Conservation (phyloP, 768 basidiomycete species). For the Amanita jacksonii region DNA sequence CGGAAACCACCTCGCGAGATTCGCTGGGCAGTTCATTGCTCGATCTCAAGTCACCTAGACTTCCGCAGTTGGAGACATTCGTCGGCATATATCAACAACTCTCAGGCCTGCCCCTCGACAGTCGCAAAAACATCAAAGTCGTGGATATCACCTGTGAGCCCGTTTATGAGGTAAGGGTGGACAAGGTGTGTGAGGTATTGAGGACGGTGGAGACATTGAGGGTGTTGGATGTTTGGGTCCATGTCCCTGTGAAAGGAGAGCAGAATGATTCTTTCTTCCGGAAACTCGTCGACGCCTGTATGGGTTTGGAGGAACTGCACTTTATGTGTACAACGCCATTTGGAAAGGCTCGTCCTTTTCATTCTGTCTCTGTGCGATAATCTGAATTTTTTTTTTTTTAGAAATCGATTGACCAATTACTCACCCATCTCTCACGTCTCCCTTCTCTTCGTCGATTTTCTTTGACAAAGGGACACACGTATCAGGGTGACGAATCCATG, state of each 20-base stretch:
- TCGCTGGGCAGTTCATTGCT: too few species aligned
- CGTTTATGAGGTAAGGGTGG: constrained; percentile 27
- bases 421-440: constrained; percentile 27
- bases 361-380: too few species aligned
- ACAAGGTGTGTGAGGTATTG: constrained; percentile 25
- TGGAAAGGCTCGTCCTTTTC: constrained; percentile 23
- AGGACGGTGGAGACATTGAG: constrained; percentile 27
- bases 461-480: constrained; percentile 39
- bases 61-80: constrained; percentile 31
- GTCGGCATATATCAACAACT: constrained; percentile 41
- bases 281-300: constrained; percentile 25
- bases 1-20: too few species aligned
- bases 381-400: constrained; percentile 11
- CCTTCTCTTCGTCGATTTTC: constrained; percentile 35
- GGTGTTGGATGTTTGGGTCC: constrained; percentile 39
- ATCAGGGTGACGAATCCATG: constrained; percentile 33
- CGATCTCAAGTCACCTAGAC: constrained; percentile 18
- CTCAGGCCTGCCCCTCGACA: constrained; percentile 22
- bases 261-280: constrained; percentile 21
- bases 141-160: constrained; percentile 43
- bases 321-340: constrained; percentile 43
- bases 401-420: constrained; percentile 34
- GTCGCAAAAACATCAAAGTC: constrained; percentile 25
- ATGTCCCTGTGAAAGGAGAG: constrained; percentile 16
- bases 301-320: constrained; percentile 35